Percentiles rank a stretch among this genome's conserved stretches.
Conservation (phyloP, 2,329 filamentous ascomycete genomes). For the Colletotrichum lentis region DNA sequence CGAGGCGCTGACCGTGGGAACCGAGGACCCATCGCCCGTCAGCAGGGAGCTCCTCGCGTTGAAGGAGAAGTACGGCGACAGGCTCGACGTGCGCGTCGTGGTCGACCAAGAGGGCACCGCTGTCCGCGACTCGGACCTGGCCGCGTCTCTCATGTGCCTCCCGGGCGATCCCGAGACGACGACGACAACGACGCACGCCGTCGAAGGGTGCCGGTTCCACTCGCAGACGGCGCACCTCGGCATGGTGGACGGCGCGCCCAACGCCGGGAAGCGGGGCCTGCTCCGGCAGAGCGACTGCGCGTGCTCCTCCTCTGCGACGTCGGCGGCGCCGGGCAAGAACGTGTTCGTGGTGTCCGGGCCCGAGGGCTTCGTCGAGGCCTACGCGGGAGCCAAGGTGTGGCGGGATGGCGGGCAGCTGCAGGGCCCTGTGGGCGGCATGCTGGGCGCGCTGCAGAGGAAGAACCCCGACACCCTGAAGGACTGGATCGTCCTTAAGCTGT, state of each 20-base stretch:
- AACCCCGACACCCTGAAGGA: conserved; percentile 48
- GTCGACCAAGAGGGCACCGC: conserved; percentile 80
- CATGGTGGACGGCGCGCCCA: conserved; percentile 39
- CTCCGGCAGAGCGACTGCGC: conserved; percentile 38
- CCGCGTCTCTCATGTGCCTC: conserved; percentile 42
- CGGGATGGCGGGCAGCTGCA: conserved; percentile 75
- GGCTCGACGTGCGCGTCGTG: conserved; percentile 75
- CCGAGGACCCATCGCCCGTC: conserved; percentile 56
- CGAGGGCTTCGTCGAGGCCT: conserved; percentile 84
- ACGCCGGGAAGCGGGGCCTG: conserved; percentile 22
- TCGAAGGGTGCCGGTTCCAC: conserved; percentile 42
- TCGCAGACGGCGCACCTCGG: conserved; percentile 43
- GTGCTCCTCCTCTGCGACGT: conserved; percentile 40
- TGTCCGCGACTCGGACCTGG: conserved; percentile 65
- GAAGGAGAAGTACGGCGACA: conserved; percentile 63
- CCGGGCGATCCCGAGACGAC: conserved; percentile 19
- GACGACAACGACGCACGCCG: conserved; percentile 37
- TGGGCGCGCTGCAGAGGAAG: conserved; percentile 66
- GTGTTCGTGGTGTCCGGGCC: conserved; percentile 89
- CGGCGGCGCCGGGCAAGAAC: conserved; percentile 58
- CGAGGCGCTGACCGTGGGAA: conserved; percentile 39
- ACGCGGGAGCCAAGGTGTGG: conserved; percentile 84
- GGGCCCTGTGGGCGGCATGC: conserved; percentile 74
- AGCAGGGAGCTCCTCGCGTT: conserved; percentile 70
- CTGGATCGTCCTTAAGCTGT: conserved; percentile 61